These are phyloP conservation scores for Neofusicoccum laricinum DNA, from an alignment of 2,329 filamentous ascomycete species.

Conservation along the genomic window DNA sequence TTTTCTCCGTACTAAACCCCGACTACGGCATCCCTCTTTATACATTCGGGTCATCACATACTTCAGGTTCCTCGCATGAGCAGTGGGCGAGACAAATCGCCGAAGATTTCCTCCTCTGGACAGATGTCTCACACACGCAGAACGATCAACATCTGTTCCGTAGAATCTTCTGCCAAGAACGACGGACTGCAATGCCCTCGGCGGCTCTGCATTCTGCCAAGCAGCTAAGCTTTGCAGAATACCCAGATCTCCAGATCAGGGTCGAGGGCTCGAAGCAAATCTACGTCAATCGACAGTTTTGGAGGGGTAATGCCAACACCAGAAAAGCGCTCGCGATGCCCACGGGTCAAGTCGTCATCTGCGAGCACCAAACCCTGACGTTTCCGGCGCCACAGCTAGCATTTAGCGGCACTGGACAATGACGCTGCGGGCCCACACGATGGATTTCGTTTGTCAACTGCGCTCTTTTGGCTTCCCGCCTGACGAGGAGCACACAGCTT, in stretches of 20 bases:
- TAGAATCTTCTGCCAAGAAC: not conserved
- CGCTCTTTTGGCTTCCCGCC: not conserved
- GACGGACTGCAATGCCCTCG: not conserved
- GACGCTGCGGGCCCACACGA: not conserved
- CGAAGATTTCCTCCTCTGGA: not conserved
- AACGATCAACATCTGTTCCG: not conserved
- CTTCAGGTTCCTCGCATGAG: too few relatives aligned
- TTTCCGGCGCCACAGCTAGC: not conserved
- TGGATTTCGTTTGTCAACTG: not conserved
- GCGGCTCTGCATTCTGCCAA: not conserved
- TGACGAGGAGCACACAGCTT: not conserved
- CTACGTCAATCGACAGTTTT: not conserved
- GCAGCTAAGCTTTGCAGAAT: not conserved
- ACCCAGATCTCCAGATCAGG: not conserved
- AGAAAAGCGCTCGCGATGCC: constrained; percentile 9
- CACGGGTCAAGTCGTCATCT: not conserved
- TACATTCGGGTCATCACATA: too few relatives aligned
- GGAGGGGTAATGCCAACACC: constrained; percentile 12
- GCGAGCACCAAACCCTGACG: not conserved
- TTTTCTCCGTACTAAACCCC: too few relatives aligned
- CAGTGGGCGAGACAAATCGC: not conserved
- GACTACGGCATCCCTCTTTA: too few relatives aligned
- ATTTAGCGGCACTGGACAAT: not conserved
- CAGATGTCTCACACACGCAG: not conserved
- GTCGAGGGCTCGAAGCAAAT: not conserved